Evolutionary conservation across 2,329 filamentous ascomycete species (phyloP).

Genomic region (Chlorencoelia australis): DNA sequence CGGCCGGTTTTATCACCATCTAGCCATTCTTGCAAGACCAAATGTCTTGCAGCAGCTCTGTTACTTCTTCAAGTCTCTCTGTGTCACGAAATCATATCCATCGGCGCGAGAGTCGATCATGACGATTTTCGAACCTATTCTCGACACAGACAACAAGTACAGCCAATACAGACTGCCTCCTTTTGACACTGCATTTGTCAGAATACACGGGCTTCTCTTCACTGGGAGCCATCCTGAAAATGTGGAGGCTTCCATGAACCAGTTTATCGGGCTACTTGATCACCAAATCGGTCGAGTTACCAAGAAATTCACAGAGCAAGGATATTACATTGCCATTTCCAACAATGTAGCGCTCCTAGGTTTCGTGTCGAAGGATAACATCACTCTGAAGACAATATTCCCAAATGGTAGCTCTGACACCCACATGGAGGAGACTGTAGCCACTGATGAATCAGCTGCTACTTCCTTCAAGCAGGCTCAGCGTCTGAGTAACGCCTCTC

Average conservation of each 20-base stretch:
- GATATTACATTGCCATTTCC: conserved; percentile 46
- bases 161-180: conserved; percentile 30
- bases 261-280: conserved; percentile 46
- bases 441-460: conserved; percentile 1
- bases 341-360: conserved; percentile 25
- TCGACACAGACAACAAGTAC: conserved; percentile 30
- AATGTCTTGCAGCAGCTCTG: conserved; percentile 62
- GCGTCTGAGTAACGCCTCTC: conserved; percentile 7
- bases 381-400: conserved; percentile 17
- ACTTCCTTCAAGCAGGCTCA: conserved; percentile 11
- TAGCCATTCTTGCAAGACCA: conserved; percentile 67
- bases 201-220: conserved; percentile 55
- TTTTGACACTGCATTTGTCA: conserved; percentile 52
- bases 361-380: conserved; percentile 22
- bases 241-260: conserved; percentile 34
- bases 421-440: conserved; percentile 6
- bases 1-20: conserved; percentile 77
- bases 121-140: conserved; percentile 54
- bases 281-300: conserved; percentile 43
- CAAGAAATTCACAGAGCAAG: conserved; percentile 36
- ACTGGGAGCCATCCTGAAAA: conserved; percentile 37
- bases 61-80: conserved; percentile 62
- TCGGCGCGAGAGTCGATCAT: conserved; percentile 61
- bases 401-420: conserved; percentile 7
- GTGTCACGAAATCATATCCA: conserved; percentile 44